A percentile compares a stretch with the other conserved stretches of the same genome.
These are phyloP conservation scores for Mycothermus thermophilus DNA, from an alignment of 495 filamentous ascomycete species.

Conservation along the genomic window DNA sequence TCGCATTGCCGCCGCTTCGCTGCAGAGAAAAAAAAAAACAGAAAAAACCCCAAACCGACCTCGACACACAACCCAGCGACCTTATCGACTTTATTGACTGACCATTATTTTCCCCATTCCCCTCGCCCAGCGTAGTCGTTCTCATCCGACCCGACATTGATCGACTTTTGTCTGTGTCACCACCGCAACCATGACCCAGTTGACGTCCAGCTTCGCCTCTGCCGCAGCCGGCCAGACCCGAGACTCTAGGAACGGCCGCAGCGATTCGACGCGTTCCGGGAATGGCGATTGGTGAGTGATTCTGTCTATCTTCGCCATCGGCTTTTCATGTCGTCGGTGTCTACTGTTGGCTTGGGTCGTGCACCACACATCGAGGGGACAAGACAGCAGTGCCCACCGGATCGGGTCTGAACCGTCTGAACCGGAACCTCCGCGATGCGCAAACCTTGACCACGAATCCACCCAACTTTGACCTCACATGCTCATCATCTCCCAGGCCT, in stretches of 20 bases:
- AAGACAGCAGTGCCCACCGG: too few relatives aligned
- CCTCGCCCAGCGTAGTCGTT: too few relatives aligned
- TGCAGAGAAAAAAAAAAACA: too few relatives aligned
- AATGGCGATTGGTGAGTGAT: constrained; percentile 25
- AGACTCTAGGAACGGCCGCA: constrained; percentile 26
- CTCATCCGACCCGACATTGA: too few relatives aligned
- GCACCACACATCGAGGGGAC: neutral
- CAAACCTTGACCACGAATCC: too few relatives aligned
- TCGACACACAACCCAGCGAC: too few relatives aligned
- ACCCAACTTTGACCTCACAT: too few relatives aligned
- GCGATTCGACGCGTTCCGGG: constrained; percentile 16
- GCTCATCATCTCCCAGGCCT: constrained; percentile 28
- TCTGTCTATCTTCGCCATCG: neutral
- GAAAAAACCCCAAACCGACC: too few relatives aligned
- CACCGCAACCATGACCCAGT: constrained; percentile 57
- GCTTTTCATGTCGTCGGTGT: neutral
- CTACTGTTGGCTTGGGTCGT: too few relatives aligned
- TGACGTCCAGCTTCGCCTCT: constrained; percentile 73
- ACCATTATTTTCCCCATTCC: too few relatives aligned
- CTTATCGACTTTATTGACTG: too few relatives aligned
- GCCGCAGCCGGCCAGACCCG: constrained; percentile 62
- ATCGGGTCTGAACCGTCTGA: neutral
- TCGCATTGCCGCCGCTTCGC: constrained; percentile 3
- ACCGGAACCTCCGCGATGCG: neutral
- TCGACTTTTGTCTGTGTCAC: too few relatives aligned